Evolutionary conservation across 305 asterid species (phyloP), one percentile per base, ranked within the genome.

Genomic region (Coffea humblotiana): DNA sequence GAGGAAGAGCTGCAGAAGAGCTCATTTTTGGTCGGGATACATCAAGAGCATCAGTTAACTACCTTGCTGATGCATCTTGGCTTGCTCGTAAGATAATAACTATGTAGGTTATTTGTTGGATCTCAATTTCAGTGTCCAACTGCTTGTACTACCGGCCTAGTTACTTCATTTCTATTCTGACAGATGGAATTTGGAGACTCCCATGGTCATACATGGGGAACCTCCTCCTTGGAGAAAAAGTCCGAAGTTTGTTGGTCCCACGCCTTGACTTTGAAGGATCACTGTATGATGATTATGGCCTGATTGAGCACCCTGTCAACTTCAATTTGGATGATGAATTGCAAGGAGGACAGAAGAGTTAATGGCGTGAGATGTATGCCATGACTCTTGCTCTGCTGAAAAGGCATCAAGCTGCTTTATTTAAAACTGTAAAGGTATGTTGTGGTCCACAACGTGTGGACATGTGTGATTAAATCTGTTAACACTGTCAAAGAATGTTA

Each of bases 41-140:
- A 69, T 96, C 99, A 47, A 89, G 81, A 84, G 98, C 98, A 76
- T 94, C 99, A 7, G 94, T 96, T 56, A 85, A 79, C 87, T 94
- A 93, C 88, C 97, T 96, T 87, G 98, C 98, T 29, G 98, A 94
- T 88, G 98, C 99, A 71, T 90, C 99, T 16, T 94, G 98, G 98
- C 97, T 96, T 71, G 98, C 99, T 83, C 98, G 98, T 70, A 96
- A 96, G 85, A 96, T 96, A 35, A 89, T 96, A 69, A 88, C 99
- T 72, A 77, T 92, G 99, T 96, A 88, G 47, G 96, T 85, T 85
- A 4, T 75, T 68, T 78, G 54, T 71, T 67, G 74, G 68, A 43
- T 47, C 79, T 67, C 54, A 56, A 60, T 68, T 82, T 52, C 3
- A 49, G 5, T 77, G 66, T 78, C 65, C 32, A 4, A 51, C 67